These are phyloP conservation scores for Moesziomyces globuligerus DNA, from an alignment of 1,284 basidiomycete species.

Conservation along the genomic window DNA sequence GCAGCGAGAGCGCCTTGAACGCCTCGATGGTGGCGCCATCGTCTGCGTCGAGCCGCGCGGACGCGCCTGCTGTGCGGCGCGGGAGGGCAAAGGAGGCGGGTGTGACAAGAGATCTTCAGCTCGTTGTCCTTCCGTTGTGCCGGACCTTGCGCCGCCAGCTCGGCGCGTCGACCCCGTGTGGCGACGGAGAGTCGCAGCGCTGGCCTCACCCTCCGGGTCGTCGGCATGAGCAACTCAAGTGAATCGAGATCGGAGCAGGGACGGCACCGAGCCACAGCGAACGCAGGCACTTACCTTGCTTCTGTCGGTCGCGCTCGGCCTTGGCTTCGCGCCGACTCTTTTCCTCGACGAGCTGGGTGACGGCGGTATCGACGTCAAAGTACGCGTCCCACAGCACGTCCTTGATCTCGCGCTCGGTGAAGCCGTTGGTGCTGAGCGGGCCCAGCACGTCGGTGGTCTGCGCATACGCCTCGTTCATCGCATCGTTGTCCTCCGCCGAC, in stretches of 20 bases:
- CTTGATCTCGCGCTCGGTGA: constrained; percentile 72
- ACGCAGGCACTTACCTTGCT: constrained; percentile 42
- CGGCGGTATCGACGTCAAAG: constrained; percentile 83
- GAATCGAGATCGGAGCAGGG: constrained; percentile 13
- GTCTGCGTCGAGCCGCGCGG: constrained; percentile 25
- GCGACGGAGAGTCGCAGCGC: neutral
- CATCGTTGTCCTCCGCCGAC: constrained; percentile 53
- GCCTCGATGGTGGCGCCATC: constrained; percentile 71
- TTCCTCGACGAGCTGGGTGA: constrained; percentile 74
- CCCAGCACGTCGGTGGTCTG: constrained; percentile 55
- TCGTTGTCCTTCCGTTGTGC: too few species aligned
- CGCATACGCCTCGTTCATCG: constrained; percentile 52
- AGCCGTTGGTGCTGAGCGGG: constrained; percentile 46
- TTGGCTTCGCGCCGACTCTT: constrained; percentile 51
- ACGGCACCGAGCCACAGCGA: constrained; percentile 22
- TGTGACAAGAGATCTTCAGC: too few species aligned
- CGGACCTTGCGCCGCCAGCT: too few species aligned
- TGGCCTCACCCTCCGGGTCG: too few species aligned
- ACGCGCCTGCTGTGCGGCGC: constrained; percentile 23
- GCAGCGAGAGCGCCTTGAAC: constrained; percentile 69
- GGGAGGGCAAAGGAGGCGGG: neutral
- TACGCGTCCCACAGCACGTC: constrained; percentile 88
- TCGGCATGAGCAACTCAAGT: constrained; percentile 12
- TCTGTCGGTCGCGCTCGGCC: constrained; percentile 49
- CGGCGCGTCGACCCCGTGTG: neutral